Percentiles rank a stretch among this genome's conserved stretches.
These are phyloP conservation scores for Colletotrichum sp. DNA, from an alignment of 2,329 filamentous ascomycete genomes.

Conservation along the genomic window DNA sequence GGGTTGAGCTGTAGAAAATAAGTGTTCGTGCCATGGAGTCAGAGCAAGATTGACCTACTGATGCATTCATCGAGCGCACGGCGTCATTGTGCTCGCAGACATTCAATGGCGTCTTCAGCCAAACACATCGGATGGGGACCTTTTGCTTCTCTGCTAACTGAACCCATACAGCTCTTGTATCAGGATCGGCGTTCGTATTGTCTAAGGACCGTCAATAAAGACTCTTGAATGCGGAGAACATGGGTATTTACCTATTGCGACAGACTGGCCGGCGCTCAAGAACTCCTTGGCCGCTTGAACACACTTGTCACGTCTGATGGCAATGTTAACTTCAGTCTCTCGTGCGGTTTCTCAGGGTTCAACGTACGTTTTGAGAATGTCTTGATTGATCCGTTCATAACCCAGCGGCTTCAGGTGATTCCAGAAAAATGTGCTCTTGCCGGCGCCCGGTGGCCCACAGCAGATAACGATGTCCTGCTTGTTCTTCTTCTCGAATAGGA, in stretches of 20 bases:
- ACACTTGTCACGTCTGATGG: slow-evolving; percentile 61
- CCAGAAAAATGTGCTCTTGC: slow-evolving; percentile 93
- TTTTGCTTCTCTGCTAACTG: slow-evolving; percentile 72
- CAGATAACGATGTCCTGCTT: slow-evolving; percentile 80
- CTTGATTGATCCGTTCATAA: slow-evolving; percentile 90
- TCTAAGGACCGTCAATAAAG: slow-evolving; percentile 56
- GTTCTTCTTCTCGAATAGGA: slow-evolving; percentile 66
- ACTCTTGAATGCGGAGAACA: too few species aligned
- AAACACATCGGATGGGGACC: slow-evolving; percentile 83
- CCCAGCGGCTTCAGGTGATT: slow-evolving; percentile 76
- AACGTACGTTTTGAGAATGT: slow-evolving; percentile 73
- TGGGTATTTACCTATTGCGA: slow-evolving; percentile 75
- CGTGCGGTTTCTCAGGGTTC: rapidly evolving
- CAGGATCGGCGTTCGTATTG: slow-evolving; percentile 90
- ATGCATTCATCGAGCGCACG: slow-evolving; percentile 72
- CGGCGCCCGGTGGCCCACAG: slow-evolving; percentile 86
- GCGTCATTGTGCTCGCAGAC: slow-evolving; percentile 87
- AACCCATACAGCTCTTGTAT: slow-evolving; percentile 81
- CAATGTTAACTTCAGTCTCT: neutral
- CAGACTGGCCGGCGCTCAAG: slow-evolving; percentile 68
- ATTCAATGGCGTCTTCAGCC: slow-evolving; percentile 75
- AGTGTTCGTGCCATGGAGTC: neutral
- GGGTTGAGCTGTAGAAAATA: slow-evolving; percentile 71
- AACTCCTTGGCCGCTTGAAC: slow-evolving; percentile 74
- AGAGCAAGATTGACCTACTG: slow-evolving; percentile 28